Evolutionary conservation across 352 stramenopile genomes (phyloP).

Genomic region (Aphanomyces astaci): DNA sequence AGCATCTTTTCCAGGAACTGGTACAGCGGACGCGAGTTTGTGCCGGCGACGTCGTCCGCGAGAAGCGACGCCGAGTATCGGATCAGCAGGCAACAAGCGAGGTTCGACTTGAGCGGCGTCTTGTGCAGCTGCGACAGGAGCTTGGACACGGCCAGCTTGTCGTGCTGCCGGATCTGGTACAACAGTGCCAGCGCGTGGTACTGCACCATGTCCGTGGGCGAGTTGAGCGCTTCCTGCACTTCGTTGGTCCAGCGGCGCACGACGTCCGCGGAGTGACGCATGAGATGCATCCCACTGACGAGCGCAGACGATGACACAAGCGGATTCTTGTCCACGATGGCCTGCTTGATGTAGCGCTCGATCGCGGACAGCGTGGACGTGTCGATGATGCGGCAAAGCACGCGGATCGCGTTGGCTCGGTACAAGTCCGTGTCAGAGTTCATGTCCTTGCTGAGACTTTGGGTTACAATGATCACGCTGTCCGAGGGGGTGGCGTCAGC

Average conservation of each 20-base stretch:
- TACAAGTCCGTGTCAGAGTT: conserved; percentile 97
- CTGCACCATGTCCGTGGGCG: conserved; percentile 97
- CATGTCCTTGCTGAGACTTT: conserved; percentile 99
- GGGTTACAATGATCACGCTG: conserved; percentile 99
- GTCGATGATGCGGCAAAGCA: conserved; percentile 94
- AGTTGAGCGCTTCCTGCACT: conserved; percentile 94
- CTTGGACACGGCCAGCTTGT: conserved; percentile 97
- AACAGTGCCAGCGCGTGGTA: conserved; percentile 98
- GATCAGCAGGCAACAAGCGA: conserved; percentile 96
- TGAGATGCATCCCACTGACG: conserved; percentile 93
- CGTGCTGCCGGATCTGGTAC: conserved; percentile 98
- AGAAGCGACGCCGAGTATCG: conserved; percentile 92
- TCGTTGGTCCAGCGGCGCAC: conserved; percentile 96
- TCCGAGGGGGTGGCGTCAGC: conserved; percentile 85
- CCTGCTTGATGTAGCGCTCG: conserved; percentile 98
- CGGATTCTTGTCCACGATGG: conserved; percentile 97
- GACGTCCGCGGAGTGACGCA: conserved; percentile 89
- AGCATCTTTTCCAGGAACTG: conserved; percentile 94
- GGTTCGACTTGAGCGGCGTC: conserved; percentile 88
- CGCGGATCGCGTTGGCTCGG: conserved; percentile 96
- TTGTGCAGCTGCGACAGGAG: conserved; percentile 87
- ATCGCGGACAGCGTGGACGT: conserved; percentile 88
- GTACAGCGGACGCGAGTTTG: conserved; percentile 74
- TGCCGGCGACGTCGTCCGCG: conserved; percentile 75
- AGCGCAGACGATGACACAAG: conserved; percentile 95